phyloP scores from a whole-genome alignment of 495 filamentous ascomycete species.

The Zalerion maritima region DNA sequence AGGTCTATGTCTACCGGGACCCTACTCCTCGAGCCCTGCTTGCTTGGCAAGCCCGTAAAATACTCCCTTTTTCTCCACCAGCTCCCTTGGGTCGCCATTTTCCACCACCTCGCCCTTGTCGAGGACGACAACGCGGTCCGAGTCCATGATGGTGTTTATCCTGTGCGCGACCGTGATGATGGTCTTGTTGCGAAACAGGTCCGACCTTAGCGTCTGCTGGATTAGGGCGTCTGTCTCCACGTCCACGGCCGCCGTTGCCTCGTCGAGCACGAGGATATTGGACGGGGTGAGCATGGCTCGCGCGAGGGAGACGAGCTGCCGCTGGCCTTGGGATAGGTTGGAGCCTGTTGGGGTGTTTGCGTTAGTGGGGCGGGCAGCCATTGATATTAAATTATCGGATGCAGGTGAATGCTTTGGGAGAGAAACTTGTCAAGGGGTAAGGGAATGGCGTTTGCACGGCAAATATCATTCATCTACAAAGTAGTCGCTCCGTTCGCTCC shows the following conservation, averaged over 20 bases:
- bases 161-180: conserved; percentile 97
- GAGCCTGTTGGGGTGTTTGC: conserved; percentile 28
- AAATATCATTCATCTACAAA: too few species aligned
- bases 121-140: conserved; percentile 79
- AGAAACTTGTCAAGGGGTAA: too few species aligned
- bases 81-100: conserved; percentile 29
- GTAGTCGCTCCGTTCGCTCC: too few species aligned
- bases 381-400: too few species aligned
- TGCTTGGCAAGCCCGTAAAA: conserved; percentile 34
- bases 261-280: conserved; percentile 93
- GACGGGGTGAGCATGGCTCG: conserved; percentile 87
- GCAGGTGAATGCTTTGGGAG: too few species aligned
- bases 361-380: too few species aligned
- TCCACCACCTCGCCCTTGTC: conserved; percentile 41
- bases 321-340: conserved; percentile 79
- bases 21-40: conserved; percentile 25
- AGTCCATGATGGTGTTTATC: conserved; percentile 93
- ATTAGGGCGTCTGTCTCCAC: conserved; percentile 86
- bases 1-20: too few species aligned
- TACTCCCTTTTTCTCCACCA: conserved; percentile 26
- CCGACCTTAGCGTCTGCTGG: conserved; percentile 46
- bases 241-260: conserved; percentile 94
- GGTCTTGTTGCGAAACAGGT: conserved; percentile 70
- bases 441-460: too few species aligned
- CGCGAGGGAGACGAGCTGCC: conserved; percentile 84